Conservation (phyloP, 148 eudicot species). For the Beta vulgaris region DNA sequence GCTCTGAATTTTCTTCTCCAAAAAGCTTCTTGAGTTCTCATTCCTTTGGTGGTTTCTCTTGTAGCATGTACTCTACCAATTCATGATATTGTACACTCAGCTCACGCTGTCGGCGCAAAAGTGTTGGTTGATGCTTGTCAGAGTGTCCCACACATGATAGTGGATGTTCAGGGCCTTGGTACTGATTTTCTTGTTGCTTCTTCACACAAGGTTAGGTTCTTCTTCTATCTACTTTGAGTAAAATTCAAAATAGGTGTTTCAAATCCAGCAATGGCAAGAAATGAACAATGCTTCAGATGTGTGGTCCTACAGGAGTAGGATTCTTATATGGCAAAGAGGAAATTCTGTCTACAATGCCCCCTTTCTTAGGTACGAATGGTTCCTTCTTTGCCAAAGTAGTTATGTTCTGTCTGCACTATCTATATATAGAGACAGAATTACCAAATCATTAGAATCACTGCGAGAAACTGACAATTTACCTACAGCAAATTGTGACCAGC, state of each 20-base stretch:
- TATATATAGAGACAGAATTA: neutral
- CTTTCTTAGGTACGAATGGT: constrained; percentile 69
- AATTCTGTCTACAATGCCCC: constrained; percentile 79
- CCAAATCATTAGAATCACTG: too few species aligned
- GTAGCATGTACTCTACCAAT: constrained; percentile 88
- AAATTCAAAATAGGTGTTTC: constrained; percentile 5
- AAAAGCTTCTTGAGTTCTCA: neutral
- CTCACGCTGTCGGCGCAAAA: constrained; percentile 85
- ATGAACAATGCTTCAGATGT: constrained; percentile 93
- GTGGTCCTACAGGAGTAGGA: constrained; percentile 99
- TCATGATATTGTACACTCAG: constrained; percentile 64
- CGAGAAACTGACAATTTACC: neutral
- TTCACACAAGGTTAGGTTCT: constrained; percentile 80
- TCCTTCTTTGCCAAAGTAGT: constrained; percentile 6
- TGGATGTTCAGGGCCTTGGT: constrained; percentile 80
- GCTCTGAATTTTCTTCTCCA: neutral
- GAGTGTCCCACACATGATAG: constrained; percentile 98
- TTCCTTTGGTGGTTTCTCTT: constrained; percentile 13
- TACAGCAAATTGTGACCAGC: neutral
- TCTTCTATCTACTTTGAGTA: constrained; percentile 25
- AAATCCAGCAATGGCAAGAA: constrained; percentile 40
- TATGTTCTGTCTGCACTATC: neutral
- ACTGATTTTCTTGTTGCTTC: constrained; percentile 97
- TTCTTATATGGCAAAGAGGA: constrained; percentile 85
- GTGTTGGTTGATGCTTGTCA: constrained; percentile 97